A percentile compares a stretch with the other conserved stretches of the same genome.
Conservation (phyloP, 2,329 filamentous ascomycete genomes). For the Cadophora gregata region DNA sequence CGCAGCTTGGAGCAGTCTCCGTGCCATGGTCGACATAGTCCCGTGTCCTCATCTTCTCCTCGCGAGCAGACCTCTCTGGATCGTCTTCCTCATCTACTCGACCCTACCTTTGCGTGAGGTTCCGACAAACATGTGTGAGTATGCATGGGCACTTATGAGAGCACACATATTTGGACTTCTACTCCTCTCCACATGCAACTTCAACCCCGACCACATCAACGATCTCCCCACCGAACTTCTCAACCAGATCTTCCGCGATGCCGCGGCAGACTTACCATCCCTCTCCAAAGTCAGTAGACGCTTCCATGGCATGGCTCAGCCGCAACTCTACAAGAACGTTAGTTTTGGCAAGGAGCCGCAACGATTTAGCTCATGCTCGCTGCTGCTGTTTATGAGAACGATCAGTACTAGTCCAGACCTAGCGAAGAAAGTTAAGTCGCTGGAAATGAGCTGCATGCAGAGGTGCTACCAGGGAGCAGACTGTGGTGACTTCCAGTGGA, state of each 20-base stretch:
- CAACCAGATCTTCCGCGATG: not conserved
- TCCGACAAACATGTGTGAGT: not conserved
- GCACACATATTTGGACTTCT: not conserved
- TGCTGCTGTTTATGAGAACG: slow-evolving; percentile 7
- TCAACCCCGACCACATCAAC: not conserved
- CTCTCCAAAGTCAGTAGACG: slow-evolving; percentile 4
- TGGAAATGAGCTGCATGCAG: not conserved
- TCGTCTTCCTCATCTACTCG: not conserved
- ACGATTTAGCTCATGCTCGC: not conserved
- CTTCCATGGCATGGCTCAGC: not conserved
- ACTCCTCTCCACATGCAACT: not conserved
- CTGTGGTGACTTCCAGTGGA: too few species aligned
- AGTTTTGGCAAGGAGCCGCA: not conserved
- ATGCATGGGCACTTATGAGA: not conserved
- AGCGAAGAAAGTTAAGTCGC: not conserved
- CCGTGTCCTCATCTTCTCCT: not conserved
- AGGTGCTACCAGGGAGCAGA: not conserved
- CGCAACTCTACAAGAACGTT: not conserved
- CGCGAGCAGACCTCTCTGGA: not conserved
- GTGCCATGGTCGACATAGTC: not conserved
- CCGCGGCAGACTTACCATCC: not conserved
- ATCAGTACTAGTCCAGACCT: not conserved
- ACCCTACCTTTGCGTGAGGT: not conserved
- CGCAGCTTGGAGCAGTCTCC: not conserved
- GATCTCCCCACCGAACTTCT: not conserved